Evolutionary conservation across 176 grass and related monocot species (phyloP).

Genomic region (Eleusine indica): DNA sequence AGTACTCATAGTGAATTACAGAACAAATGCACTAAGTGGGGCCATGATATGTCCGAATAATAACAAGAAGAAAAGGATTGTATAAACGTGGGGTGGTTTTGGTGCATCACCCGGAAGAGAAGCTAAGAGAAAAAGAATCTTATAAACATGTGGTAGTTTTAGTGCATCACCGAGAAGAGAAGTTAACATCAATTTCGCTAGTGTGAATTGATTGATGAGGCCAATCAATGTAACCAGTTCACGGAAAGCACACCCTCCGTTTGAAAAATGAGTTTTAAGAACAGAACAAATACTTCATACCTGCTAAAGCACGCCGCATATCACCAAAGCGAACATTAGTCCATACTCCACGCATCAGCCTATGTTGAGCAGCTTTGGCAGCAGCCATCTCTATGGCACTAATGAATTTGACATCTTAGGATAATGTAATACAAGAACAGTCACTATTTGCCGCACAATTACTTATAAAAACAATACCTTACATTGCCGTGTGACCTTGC

Average conservation of each 20-base stretch:
- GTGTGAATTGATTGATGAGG: background rate
- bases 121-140: background rate
- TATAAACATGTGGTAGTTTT: background rate
- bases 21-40: background rate
- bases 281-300: slow-evolving; percentile 28
- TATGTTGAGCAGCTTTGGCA: slow-evolving; percentile 88
- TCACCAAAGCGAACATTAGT: slow-evolving; percentile 86
- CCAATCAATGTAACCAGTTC: background rate
- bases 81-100: background rate
- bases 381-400: slow-evolving; percentile 89
- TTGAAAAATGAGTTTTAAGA: slow-evolving; percentile 1
- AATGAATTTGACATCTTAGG: slow-evolving; percentile 24
- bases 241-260: background rate
- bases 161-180: background rate
- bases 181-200: background rate
- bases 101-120: background rate
- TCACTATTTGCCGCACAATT: background rate
- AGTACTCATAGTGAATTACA: background rate
- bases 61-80: background rate
- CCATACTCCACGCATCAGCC: slow-evolving; percentile 83
- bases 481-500: slow-evolving; percentile 49
- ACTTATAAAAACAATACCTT: slow-evolving; percentile 50
- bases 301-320: slow-evolving; percentile 88
- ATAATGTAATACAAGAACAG: background rate
- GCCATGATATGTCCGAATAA: background rate